A percentile compares a stretch with the other conserved stretches of the same genome.
Evolutionary conservation across 805 yeast genomes (phyloP).

Genomic region (Candida schatavii): DNA sequence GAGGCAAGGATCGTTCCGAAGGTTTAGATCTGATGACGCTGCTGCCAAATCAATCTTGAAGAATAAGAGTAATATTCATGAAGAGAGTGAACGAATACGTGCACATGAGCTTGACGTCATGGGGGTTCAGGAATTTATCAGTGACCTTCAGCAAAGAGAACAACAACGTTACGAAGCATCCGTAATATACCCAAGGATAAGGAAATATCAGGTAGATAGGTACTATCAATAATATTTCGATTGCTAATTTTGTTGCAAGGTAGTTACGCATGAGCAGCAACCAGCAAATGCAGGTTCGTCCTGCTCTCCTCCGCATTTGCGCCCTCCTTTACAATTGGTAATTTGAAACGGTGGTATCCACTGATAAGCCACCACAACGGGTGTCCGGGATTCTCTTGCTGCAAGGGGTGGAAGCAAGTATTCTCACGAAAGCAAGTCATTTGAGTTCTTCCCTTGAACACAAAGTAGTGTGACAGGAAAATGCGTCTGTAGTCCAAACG

Average conservation of each 20-base stretch:
- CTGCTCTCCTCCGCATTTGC: too few species aligned
- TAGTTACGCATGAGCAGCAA: not conserved
- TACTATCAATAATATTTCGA: not conserved
- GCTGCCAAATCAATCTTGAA: conserved; percentile 1
- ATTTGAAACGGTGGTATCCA: not conserved
- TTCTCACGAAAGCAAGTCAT: too few species aligned
- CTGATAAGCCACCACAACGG: not conserved
- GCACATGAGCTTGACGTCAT: not conserved
- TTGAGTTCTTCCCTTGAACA: too few species aligned
- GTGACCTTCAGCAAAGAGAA: not conserved
- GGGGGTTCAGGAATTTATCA: not conserved
- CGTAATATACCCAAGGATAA: not conserved
- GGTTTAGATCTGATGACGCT: not conserved
- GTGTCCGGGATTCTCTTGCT: too few species aligned
- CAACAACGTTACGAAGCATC: not conserved
- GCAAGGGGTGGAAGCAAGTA: too few species aligned
- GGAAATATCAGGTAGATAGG: not conserved
- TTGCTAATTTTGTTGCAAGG: not conserved
- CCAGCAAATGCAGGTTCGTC: too few species aligned
- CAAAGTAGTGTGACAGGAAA: too few species aligned
- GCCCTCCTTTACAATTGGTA: too few species aligned
- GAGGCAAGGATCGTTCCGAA: not conserved
- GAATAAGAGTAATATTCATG: not conserved
- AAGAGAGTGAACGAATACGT: not conserved
- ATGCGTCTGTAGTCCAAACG: too few species aligned